phyloP scores from a whole-genome alignment of 1,284 basidiomycete species.

The Ganoderma multipileum region DNA sequence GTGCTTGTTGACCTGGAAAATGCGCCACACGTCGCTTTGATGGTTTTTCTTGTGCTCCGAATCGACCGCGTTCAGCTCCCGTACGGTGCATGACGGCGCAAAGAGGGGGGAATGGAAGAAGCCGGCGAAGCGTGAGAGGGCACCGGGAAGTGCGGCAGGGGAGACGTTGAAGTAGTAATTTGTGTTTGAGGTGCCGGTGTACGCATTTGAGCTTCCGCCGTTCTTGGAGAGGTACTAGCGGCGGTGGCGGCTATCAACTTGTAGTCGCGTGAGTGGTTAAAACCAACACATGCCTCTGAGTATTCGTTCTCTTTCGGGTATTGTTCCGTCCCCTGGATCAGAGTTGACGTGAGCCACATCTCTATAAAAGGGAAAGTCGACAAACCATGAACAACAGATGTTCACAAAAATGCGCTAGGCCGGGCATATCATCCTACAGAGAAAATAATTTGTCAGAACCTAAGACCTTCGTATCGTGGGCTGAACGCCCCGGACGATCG shows the following conservation, averaged over 20 bases:
- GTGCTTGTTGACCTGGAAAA: slow-evolving; percentile 95
- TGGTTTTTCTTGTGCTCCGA: slow-evolving; percentile 99
- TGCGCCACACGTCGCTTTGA: slow-evolving; percentile 95
- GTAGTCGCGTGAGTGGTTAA: neutral
- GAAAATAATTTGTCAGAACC: neutral
- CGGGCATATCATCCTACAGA: slow-evolving; percentile 81
- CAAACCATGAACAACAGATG: slow-evolving; percentile 93
- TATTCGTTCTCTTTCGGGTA: slow-evolving; percentile 96
- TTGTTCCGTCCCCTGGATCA: slow-evolving; percentile 72
- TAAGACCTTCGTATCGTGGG: too few relatives aligned
- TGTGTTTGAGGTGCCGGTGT: slow-evolving; percentile 92
- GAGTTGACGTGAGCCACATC: neutral
- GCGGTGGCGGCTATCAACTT: neutral
- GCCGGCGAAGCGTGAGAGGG: slow-evolving; percentile 90
- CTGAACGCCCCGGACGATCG: neutral
- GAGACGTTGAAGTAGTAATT: slow-evolving; percentile 95
- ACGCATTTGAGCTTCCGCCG: slow-evolving; percentile 94
- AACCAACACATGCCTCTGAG: slow-evolving; percentile 62
- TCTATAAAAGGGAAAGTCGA: neutral
- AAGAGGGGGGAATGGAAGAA: slow-evolving; percentile 98
- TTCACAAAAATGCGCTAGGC: slow-evolving; percentile 93
- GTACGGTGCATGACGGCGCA: slow-evolving; percentile 87
- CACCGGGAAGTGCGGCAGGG: slow-evolving; percentile 84
- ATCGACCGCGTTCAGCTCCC: slow-evolving; percentile 97
- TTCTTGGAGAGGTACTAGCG: slow-evolving; percentile 86